Percentiles rank a stretch among this genome's conserved stretches.
phyloP scores from a whole-genome alignment of 768 basidiomycete species.

The Lactarius sanguifluus region DNA sequence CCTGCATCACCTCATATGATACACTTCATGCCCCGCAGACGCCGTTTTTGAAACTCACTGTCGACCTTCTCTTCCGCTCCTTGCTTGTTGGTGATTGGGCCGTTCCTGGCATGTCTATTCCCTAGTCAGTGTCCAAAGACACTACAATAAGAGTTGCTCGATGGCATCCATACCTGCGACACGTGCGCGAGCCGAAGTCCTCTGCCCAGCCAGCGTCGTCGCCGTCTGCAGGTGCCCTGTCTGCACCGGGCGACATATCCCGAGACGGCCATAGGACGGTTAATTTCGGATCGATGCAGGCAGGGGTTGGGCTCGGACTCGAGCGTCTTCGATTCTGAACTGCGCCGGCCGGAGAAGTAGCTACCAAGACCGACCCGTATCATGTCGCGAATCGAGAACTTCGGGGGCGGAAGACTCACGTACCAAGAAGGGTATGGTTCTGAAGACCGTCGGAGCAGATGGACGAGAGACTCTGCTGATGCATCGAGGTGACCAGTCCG shows the following conservation, averaged over 20 bases:
- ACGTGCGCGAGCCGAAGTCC: background rate
- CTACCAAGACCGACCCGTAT: background rate
- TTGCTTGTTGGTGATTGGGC: background rate
- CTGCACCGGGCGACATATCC: slow-evolving; percentile 12
- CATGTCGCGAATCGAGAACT: background rate
- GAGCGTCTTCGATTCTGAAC: slow-evolving; percentile 3
- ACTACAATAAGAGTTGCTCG: background rate
- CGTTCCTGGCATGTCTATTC: slow-evolving; percentile 1
- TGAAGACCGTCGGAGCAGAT: background rate
- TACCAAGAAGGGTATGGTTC: slow-evolving; percentile 3
- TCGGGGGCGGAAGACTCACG: slow-evolving; percentile 7
- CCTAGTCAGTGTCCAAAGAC: background rate
- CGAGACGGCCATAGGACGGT: slow-evolving; percentile 17
- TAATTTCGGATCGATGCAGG: slow-evolving; percentile 23
- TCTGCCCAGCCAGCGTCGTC: background rate
- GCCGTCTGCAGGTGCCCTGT: slow-evolving; percentile 2
- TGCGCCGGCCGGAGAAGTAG: background rate
- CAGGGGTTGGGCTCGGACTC: slow-evolving; percentile 14
- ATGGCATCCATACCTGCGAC: slow-evolving; percentile 1
- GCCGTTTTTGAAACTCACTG: slow-evolving; percentile 14
- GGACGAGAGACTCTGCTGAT: slow-evolving; percentile 5
- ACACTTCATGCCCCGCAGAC: background rate
- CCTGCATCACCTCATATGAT: slow-evolving; percentile 13
- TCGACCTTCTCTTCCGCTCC: slow-evolving; percentile 15
- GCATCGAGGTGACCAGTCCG: slow-evolving; percentile 2